Evolutionary conservation across 805 yeast species (phyloP).

Genomic region (Saturnispora bothae): DNA sequence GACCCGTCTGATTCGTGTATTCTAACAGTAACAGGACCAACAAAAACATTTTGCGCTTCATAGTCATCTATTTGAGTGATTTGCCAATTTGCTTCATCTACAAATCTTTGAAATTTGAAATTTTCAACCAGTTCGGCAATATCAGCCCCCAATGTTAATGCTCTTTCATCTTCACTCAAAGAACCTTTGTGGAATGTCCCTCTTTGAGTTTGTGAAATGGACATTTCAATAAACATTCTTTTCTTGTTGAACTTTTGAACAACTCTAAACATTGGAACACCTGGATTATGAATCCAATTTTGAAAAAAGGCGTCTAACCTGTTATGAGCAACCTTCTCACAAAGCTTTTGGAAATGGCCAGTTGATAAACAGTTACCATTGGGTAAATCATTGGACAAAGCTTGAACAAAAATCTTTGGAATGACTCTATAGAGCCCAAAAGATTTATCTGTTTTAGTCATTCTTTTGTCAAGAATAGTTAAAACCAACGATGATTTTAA

Average conservation of each 20-base stretch:
- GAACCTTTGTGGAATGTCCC: conserved; percentile 28
- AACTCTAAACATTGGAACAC: conserved; percentile 80
- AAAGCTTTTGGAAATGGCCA: conserved; percentile 79
- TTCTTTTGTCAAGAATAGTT: conserved; percentile 75
- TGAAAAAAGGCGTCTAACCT: conserved; percentile 74
- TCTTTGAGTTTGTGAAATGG: conserved; percentile 79
- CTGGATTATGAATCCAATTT: conserved; percentile 88
- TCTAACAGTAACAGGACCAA: conserved; percentile 94
- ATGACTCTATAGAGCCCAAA: conserved; percentile 86
- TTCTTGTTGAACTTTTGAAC: conserved; percentile 91
- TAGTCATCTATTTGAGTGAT: conserved; percentile 35
- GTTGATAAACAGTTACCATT: conserved; percentile 70
- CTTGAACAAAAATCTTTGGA: conserved; percentile 84
- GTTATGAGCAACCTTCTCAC: conserved; percentile 88
- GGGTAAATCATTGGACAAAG: conserved; percentile 86
- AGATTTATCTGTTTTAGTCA: conserved; percentile 93
- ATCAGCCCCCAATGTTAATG: conserved; percentile 2
- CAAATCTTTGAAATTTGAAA: conserved; percentile 29
- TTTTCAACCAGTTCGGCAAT: conserved; percentile 4
- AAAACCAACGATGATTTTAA: conserved; percentile 81
- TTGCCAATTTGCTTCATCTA: conserved; percentile 34
- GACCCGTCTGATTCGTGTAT: conserved; percentile 98
- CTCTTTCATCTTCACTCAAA: conserved; percentile 12
- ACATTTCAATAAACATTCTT: conserved; percentile 89
- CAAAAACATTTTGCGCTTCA: conserved; percentile 43